Evolutionary conservation across 306 rosid genomes (phyloP), one percentile per base, ranked within the genome.

Genomic region (Inga oerstediana): DNA sequence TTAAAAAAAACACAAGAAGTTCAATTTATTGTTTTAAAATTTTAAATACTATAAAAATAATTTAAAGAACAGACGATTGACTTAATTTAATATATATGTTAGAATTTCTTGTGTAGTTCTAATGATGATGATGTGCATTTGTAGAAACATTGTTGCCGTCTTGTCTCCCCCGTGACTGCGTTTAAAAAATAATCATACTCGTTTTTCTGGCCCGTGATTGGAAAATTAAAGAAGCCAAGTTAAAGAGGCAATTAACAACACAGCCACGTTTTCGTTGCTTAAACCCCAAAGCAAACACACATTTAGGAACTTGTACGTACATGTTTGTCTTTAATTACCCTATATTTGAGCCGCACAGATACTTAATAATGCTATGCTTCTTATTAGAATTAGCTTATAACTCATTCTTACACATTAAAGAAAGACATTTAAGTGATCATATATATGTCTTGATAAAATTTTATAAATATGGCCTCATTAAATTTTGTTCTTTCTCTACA

Each of bases 131-230:
- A 41, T 65, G 83, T 75, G 64, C 84, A 67, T 82, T 74, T 82
- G 74, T 59, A 46, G 46, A 59, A 71, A 80, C 30, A 43, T 78
- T 72, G 82, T 68, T 80, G 81, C 62, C 74, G 44, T 62, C 10
- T 61, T 80, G 79, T 80, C 35, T 24, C 73, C 76, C 85, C 85
- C 86, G 86, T 87, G 92, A 90, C 84, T 71, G 70, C 66, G 82
- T 71, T 37, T 67, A 41, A 22, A 20, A 56, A 8, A 79, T 81
- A 56, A 79, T 79, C 51, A 27, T 1, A 7, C n/a, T 43, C 45
- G 49, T 35, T 67, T 56, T 78, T 70, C 68, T 58, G 83, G 14
- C 81, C 89, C 89, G 87, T 86, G 88, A 87, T 62, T 27, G 22
- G 39, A 43, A 35, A 73, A 70, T 51, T 6, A 51, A 48, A 51